phyloP scores from a whole-genome alignment of 176 grass and related monocot species.

The Dactylis glomerata region DNA sequence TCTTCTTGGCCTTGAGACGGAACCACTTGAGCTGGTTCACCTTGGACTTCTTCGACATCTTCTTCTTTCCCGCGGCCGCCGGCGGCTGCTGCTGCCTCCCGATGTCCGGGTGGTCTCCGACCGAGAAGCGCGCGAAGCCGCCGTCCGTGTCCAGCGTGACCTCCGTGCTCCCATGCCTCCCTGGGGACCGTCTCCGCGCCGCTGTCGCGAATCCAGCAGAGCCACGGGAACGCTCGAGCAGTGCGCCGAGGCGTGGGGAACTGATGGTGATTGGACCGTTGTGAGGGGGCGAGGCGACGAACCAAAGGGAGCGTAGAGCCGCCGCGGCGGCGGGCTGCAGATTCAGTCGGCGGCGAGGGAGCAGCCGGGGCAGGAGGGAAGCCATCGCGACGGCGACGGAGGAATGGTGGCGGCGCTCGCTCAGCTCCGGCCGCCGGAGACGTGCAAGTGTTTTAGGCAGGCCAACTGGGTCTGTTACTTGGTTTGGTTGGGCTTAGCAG shows the following conservation, averaged over 20 bases:
- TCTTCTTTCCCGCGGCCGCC: background rate
- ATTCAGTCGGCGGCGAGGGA: background rate
- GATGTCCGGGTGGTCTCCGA: background rate
- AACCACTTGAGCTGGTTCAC: conserved; percentile 77
- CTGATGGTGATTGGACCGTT: background rate
- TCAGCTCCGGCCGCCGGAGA: background rate
- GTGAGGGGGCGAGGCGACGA: background rate
- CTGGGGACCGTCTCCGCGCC: background rate
- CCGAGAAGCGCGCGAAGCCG: conserved; percentile 42
- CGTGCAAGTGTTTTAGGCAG: background rate
- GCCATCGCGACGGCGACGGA: background rate
- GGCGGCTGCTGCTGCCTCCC: background rate
- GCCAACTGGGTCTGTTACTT: too few relatives aligned
- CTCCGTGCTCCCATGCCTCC: conserved; percentile 33
- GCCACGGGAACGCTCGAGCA: background rate
- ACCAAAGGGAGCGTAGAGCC: background rate
- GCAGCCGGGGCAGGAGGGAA: background rate
- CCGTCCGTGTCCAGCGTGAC: conserved; percentile 43
- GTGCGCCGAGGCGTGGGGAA: background rate
- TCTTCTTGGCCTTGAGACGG: conserved; percentile 79
- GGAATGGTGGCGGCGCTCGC: background rate
- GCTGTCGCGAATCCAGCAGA: background rate
- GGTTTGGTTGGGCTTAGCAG: too few relatives aligned
- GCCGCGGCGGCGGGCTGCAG: background rate
- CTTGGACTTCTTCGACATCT: conserved; percentile 78